Conservation (phyloP, 2,329 filamentous ascomycete genomes). For the Penicillium sp. region DNA sequence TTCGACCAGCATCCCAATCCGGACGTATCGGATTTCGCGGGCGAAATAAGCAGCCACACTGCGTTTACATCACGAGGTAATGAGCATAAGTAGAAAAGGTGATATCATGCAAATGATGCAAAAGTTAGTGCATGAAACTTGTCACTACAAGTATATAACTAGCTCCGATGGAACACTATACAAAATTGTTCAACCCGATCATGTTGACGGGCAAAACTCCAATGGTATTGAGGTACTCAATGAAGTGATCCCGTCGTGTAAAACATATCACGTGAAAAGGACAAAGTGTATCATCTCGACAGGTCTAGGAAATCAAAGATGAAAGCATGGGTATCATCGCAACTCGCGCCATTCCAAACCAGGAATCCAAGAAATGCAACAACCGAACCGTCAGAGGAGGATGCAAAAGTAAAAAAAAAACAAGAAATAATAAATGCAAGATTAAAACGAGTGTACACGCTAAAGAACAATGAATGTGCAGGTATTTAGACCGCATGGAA, state of each 20-base stretch:
- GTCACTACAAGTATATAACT: background rate
- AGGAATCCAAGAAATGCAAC: conserved; percentile 8
- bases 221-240: background rate
- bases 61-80: conserved; percentile 1
- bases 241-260: background rate
- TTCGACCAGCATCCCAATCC: conserved; percentile 38
- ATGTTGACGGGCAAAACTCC: background rate
- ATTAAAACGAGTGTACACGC: conserved; percentile 6
- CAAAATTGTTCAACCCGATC: background rate
- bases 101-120: background rate
- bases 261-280: background rate
- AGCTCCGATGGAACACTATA: background rate
- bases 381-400: background rate
- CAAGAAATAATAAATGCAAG: background rate
- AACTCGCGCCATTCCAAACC: conserved; percentile 6
- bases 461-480: conserved; percentile 1
- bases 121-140: background rate
- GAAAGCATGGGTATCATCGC: conserved; percentile 11
- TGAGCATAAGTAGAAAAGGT: background rate
- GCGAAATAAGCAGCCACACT: background rate
- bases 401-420: background rate
- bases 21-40: conserved; percentile 35
- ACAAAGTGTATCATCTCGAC: conserved; percentile 1
- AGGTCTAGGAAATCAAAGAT: background rate
- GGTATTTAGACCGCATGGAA: background rate